Conservation (phyloP, 495 filamentous ascomycete species). For the Penicillium herquei region DNA sequence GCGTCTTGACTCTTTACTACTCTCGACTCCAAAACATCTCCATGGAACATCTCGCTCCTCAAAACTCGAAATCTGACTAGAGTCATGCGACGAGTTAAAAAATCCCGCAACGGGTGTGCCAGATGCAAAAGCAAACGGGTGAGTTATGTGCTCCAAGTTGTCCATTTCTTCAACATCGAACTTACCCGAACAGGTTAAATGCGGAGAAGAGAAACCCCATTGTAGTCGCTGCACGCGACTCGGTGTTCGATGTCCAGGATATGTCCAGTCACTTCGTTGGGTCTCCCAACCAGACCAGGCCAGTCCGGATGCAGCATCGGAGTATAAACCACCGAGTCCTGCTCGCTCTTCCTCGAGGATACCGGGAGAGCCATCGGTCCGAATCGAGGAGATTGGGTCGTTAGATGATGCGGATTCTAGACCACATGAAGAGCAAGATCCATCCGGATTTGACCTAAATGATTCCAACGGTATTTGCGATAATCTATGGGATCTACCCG, state of each 20-base stretch:
- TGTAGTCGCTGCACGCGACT: slow-evolving; percentile 52
- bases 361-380: slow-evolving; percentile 1
- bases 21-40: slow-evolving; percentile 6
- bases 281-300: slow-evolving; percentile 47
- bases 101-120: slow-evolving; percentile 46
- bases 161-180: not conserved
- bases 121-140: slow-evolving; percentile 54
- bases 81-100: slow-evolving; percentile 47
- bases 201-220: slow-evolving; percentile 53
- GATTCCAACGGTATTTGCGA: slow-evolving; percentile 26
- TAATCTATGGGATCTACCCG: slow-evolving; percentile 38
- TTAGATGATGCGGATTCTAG: slow-evolving; percentile 7
- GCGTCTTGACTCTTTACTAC: too few species aligned
- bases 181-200: slow-evolving; percentile 48
- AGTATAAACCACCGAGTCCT: slow-evolving; percentile 14
- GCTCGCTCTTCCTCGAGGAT: slow-evolving; percentile 4
- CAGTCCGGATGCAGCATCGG: slow-evolving; percentile 17
- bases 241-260: slow-evolving; percentile 52
- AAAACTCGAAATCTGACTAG: too few species aligned
- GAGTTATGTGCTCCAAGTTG: slow-evolving; percentile 5
- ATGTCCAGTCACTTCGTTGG: slow-evolving; percentile 53
- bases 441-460: slow-evolving; percentile 17
- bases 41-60: not conserved
- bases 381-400: slow-evolving; percentile 2
- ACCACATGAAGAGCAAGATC: slow-evolving; percentile 5